phyloP scores from a whole-genome alignment of 192 early-diverging fungal species.

The Anaeromyces robustus region DNA sequence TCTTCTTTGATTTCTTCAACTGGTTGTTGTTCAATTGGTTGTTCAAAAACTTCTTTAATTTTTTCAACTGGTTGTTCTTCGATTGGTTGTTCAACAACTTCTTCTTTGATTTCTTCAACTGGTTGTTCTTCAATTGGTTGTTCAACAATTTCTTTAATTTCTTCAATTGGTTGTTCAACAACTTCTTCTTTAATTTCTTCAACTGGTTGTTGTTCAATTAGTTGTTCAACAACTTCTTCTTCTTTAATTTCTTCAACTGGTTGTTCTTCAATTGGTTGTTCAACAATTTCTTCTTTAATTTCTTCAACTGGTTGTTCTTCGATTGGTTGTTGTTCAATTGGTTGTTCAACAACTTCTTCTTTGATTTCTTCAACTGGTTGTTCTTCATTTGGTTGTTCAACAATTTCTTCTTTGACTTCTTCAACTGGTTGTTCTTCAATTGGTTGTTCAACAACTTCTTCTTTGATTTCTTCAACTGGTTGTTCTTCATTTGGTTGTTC shows the following conservation, averaged over 20 bases:
- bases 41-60: neutral
- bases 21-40: neutral
- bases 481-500: neutral
- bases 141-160: neutral
- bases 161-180: neutral
- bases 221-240: neutral
- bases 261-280: neutral
- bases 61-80: too few relatives aligned
- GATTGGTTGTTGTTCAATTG: neutral
- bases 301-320: neutral
- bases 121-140: neutral
- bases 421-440: neutral
- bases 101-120: neutral
- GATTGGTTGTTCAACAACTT: neutral
- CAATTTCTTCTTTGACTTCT: too few relatives aligned
- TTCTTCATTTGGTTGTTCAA: neutral
- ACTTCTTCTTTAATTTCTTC: neutral
- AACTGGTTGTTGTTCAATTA: neutral
- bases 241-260: too few relatives aligned
- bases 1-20: neutral
- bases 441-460: neutral
- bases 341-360: neutral
- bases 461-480: too few relatives aligned
- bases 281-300: neutral
- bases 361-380: neutral